Base-by-base conservation (phyloP, 2,329 filamentous ascomycete species). In the Hymenoscyphus occultus region DNA sequence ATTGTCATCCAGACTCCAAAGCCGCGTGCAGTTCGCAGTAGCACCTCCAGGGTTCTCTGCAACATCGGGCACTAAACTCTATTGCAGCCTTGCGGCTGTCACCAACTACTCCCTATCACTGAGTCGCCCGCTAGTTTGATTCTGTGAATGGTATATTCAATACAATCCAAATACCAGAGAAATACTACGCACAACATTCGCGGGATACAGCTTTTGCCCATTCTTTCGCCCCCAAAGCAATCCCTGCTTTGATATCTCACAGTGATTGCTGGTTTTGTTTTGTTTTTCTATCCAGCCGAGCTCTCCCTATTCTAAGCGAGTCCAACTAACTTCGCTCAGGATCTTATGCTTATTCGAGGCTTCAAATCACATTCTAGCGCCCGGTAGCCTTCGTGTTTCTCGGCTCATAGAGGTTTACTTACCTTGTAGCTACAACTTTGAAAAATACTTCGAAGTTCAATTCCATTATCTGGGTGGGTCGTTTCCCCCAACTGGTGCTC, bases 61-160 rank as follows among this genome's bases (percentile, higher is more conserved):
- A 45, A 45, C 16, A 45, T n/a, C 42, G 16, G 42, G 42, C 45
- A 51, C 45, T 22, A 51, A 51, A 51, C 45, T 51, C 45, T 51
- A 51, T 51, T 51, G 45, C 19, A 22, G 45, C 45, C 45, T 51
- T 51, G 45, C 22, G 19, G 45, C 22, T 51, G n/a, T 51, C 45
- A 51, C 19, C 45, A 12, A 51, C 45, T 19, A 51, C 45, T 19
- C 9, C 45, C 6, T 51, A 35, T 10, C 35, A 35, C 35, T 35
- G 35, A 35, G 35, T 35, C 35, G 35, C 9, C 35, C 5, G 9
- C 35, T 19, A 51, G 22, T 51, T 28, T 22, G n/a, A 10, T 22
- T n/a, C 6, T 7, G n/a, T 2, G 3, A 10, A 4, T 51, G 7
- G 45, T 12, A 10, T 51, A 10, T 51, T 51, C n/a, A 10, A 51